Percentiles rank a stretch among this genome's conserved stretches.
Conservation (phyloP, 768 basidiomycete species). For the Mrakia blollopis region DNA sequence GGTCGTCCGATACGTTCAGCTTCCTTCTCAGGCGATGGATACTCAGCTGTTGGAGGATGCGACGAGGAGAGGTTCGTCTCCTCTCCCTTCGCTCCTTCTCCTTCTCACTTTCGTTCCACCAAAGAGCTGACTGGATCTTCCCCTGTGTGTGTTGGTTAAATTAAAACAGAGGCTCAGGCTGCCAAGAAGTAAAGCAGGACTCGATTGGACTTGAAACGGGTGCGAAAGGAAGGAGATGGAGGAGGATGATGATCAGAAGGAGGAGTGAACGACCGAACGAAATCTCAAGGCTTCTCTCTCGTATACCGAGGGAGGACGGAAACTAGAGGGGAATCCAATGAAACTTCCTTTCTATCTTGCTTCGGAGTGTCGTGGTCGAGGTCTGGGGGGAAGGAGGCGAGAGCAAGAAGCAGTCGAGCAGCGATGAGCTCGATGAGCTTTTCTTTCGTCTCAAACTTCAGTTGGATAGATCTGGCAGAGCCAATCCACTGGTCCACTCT, state of each 20-base stretch:
- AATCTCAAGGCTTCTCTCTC: background rate
- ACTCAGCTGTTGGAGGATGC: constrained; percentile 94
- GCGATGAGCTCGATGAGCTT: background rate
- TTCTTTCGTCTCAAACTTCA: too few species aligned
- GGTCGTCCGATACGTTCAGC: constrained; percentile 93
- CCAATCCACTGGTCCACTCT: too few species aligned
- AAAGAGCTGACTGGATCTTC: too few species aligned
- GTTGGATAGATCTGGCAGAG: too few species aligned
- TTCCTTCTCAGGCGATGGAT: constrained; percentile 88
- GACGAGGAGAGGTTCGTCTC: constrained; percentile 73
- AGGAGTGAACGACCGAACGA: constrained; percentile 3
- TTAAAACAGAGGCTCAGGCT: background rate
- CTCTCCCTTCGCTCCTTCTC: background rate
- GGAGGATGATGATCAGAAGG: background rate
- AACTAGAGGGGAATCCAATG: constrained; percentile 13
- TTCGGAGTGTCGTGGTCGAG: background rate
- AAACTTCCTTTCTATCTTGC: background rate
- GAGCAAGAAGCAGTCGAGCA: background rate
- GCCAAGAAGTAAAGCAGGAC: background rate
- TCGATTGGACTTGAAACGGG: background rate
- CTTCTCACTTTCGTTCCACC: background rate
- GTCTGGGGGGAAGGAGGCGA: background rate
- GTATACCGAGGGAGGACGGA: background rate
- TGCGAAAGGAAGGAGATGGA: too few species aligned
- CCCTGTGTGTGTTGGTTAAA: too few species aligned